Evolutionary conservation across 768 basidiomycete genomes (phyloP).

Genomic region (Hemileccinum impolitum): DNA sequence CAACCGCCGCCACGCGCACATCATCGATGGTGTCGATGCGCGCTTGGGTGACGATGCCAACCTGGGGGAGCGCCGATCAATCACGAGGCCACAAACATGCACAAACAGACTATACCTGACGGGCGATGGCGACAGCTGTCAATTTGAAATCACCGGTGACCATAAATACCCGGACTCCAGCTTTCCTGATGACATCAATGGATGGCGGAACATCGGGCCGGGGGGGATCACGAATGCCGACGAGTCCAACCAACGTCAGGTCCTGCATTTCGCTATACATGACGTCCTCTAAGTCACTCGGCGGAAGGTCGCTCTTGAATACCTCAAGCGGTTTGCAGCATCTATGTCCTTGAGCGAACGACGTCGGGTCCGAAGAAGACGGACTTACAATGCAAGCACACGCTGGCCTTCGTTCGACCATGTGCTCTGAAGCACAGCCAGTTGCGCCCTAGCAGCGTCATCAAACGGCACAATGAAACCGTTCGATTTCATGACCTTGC

Average conservation of each 20-base stretch:
- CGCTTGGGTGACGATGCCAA: constrained; percentile 41
- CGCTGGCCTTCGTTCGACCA: constrained; percentile 52
- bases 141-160: constrained; percentile 55
- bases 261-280: constrained; percentile 35
- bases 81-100: background rate
- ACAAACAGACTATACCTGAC: constrained; percentile 33
- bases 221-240: constrained; percentile 56
- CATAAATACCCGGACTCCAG: constrained; percentile 55
- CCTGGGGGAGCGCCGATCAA: constrained; percentile 23
- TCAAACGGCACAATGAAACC: constrained; percentile 35
- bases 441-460: constrained; percentile 12
- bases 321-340: constrained; percentile 30
- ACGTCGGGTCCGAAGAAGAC: background rate
- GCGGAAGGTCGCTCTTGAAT: constrained; percentile 26
- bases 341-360: constrained; percentile 11
- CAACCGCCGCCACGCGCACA: constrained; percentile 20
- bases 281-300: constrained; percentile 35
- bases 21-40: constrained; percentile 34
- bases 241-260: constrained; percentile 48
- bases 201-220: constrained; percentile 46
- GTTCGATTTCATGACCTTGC: constrained; percentile 29
- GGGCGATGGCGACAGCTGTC: constrained; percentile 50
- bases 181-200: constrained; percentile 43
- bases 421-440: constrained; percentile 32
- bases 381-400: constrained; percentile 43